Base-by-base conservation (phyloP, 768 basidiomycete genomes). In the Rhizopogon roseolus region DNA sequence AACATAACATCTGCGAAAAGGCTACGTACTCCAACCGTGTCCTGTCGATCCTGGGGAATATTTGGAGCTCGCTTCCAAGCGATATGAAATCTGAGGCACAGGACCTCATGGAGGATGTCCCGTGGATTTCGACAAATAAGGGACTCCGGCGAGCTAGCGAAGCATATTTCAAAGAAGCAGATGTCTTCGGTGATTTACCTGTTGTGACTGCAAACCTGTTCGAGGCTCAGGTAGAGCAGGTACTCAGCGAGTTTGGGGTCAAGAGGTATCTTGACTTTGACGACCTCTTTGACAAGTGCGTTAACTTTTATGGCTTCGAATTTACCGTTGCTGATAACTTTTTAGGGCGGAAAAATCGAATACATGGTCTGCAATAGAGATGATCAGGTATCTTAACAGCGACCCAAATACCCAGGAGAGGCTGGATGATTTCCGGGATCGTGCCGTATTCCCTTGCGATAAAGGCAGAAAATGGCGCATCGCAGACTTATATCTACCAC, bases 121-220 rank as follows among this genome's bases (percentile, higher is more conserved):
- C 82, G 1, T 89, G 87, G 61, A 79, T 93, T 39, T 89, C 90
- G 2, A 93, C 91, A 0, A 81, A 83, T 7, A 71, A 69, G 9
- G 96, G 94, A 7, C 76, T 89, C 73, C 84, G 79, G 58, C 63
- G 66, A 17, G 90, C 95, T 0, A 64, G 67, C 4, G 81, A 93
- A 49, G 73, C 86, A 4, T 96, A 95, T 70, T 94, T 97, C 63
- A 72, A 84, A 9, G 90, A 82, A 56, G 93, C 86, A n/a, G 81
- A 90, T 59, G 74, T 98, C n/a, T 97, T 98, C 67, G 80, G 80
- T 25, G 94, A 96, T 65, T 73, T 94, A 16, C 84, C 93, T 3
- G 81, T 90, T 40, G 82, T 91, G 8, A 77, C 71, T 0, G 67
- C 93, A 25, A 36, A 14, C 5, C 13, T 81, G 79, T 3, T 63